A percentile compares a stretch with the other conserved stretches of the same genome.
Evolutionary conservation across 176 grass and related monocot species (phyloP).

Genomic region (Phoenix dactylifera): DNA sequence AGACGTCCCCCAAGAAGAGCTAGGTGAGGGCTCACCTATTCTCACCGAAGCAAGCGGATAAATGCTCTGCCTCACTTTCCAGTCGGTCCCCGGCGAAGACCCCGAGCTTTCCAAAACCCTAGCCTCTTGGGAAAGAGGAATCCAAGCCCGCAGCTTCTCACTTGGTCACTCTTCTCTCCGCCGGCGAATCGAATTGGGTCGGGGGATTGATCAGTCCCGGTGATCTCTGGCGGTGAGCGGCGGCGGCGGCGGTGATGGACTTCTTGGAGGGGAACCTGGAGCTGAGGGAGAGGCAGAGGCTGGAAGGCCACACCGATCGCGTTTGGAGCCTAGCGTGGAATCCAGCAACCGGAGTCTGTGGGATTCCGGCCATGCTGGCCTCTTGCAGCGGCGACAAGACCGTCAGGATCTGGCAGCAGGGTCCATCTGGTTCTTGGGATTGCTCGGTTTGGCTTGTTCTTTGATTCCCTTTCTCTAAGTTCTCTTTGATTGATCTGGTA

Average conservation of each 20-base stretch:
- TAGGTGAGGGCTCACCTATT: too few species aligned
- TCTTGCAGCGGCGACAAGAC: conserved; percentile 83
- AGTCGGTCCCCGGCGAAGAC: too few species aligned
- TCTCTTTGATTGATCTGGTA: not conserved
- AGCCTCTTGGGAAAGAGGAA: too few species aligned
- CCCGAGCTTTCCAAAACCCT: too few species aligned
- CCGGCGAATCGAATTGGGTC: too few species aligned
- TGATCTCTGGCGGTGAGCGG: not conserved
- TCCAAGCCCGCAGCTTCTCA: too few species aligned
- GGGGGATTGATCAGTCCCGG: too few species aligned
- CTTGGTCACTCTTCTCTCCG: too few species aligned
- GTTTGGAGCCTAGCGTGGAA: conserved; percentile 82
- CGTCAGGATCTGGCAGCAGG: conserved; percentile 79
- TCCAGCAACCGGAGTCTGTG: conserved; percentile 30
- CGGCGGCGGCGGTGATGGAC: conserved; percentile 10
- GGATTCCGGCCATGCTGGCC: conserved; percentile 49
- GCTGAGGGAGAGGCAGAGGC: conserved; percentile 54
- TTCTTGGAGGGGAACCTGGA: conserved; percentile 24
- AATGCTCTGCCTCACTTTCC: too few species aligned
- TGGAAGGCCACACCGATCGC: conserved; percentile 73
- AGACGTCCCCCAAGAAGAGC: too few species aligned
- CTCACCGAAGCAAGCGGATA: too few species aligned
- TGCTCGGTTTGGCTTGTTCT: conserved; percentile 45
- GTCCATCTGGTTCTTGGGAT: conserved; percentile 42
- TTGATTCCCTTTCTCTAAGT: too few species aligned